A percentile compares a stretch with the other conserved stretches of the same genome.
phyloP scores from a whole-genome alignment of 495 filamentous ascomycete genomes.

The Sordaria brevicollis region DNA sequence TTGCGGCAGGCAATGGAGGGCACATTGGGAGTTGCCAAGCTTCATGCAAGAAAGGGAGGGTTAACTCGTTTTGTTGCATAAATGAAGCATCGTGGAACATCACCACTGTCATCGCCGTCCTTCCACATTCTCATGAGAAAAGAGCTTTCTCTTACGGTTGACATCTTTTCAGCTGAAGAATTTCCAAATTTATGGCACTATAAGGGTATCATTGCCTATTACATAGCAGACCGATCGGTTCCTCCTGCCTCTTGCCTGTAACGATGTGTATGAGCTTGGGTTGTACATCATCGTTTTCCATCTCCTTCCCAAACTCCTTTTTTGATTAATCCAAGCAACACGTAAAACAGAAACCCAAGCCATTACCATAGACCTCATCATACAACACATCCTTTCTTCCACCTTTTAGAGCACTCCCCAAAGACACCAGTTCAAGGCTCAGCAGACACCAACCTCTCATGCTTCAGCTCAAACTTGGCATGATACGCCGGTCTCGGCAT shows the following conservation, averaged over 20 bases:
- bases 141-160: too few relatives aligned
- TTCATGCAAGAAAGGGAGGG: background rate
- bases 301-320: background rate
- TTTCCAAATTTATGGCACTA: background rate
- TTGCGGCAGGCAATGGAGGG: background rate
- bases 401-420: background rate
- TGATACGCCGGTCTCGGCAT: conserved; percentile 27
- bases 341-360: background rate
- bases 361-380: background rate
- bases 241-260: background rate
- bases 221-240: background rate
- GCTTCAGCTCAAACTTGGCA: conserved; percentile 8
- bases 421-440: background rate
- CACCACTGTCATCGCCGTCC: background rate
- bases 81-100: background rate
- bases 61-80: background rate
- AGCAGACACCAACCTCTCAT: conserved; percentile 6
- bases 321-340: background rate
- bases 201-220: background rate
- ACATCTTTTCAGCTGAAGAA: background rate
- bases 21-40: background rate
- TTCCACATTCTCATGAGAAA: too few relatives aligned
- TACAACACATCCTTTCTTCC: background rate
- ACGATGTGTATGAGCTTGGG: background rate
- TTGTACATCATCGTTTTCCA: background rate